A percentile compares a stretch with the other conserved stretches of the same genome.
These are phyloP conservation scores for Talaromyces rugulosus DNA, from an alignment of 2,329 filamentous ascomycete genomes.

Conservation along the genomic window DNA sequence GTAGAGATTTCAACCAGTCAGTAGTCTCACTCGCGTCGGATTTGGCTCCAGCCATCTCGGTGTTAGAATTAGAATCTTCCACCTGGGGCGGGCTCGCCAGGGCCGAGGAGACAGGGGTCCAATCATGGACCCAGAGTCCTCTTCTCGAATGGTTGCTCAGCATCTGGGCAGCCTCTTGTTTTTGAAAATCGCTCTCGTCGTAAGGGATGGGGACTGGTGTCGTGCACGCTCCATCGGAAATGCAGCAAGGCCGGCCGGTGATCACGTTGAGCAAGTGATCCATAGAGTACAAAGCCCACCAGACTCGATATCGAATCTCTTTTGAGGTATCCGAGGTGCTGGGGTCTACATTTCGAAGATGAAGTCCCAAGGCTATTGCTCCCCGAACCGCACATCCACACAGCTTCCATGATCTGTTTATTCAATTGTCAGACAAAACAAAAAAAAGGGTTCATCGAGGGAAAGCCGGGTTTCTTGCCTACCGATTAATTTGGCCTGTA, in stretches of 20 bases:
- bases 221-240: slow-evolving; percentile 38
- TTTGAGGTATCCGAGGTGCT: slow-evolving; percentile 37
- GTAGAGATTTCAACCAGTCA: slow-evolving; percentile 33
- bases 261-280: slow-evolving; percentile 41
- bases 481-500: slow-evolving; percentile 42
- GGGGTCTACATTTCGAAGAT: slow-evolving; percentile 37
- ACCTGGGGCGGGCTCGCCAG: slow-evolving; percentile 16
- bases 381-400: slow-evolving; percentile 37
- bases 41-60: slow-evolving; percentile 15
- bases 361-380: slow-evolving; percentile 39
- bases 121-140: slow-evolving; percentile 18
- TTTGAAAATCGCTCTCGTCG: slow-evolving; percentile 38
- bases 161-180: slow-evolving; percentile 24
- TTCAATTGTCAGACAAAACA: background rate
- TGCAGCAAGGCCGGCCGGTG: slow-evolving; percentile 42
- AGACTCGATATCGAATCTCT: slow-evolving; percentile 42
- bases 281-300: slow-evolving; percentile 42
- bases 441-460: slow-evolving; percentile 4
- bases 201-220: slow-evolving; percentile 39
- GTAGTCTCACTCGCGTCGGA: slow-evolving; percentile 17
- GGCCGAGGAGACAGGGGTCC: slow-evolving; percentile 19
- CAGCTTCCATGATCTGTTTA: slow-evolving; percentile 38
- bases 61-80: slow-evolving; percentile 17
- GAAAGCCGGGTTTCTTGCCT: slow-evolving; percentile 5
- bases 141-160: slow-evolving; percentile 23